Evolutionary conservation across 805 yeast species (phyloP).

Genomic region (Saccharomyces jurei): DNA sequence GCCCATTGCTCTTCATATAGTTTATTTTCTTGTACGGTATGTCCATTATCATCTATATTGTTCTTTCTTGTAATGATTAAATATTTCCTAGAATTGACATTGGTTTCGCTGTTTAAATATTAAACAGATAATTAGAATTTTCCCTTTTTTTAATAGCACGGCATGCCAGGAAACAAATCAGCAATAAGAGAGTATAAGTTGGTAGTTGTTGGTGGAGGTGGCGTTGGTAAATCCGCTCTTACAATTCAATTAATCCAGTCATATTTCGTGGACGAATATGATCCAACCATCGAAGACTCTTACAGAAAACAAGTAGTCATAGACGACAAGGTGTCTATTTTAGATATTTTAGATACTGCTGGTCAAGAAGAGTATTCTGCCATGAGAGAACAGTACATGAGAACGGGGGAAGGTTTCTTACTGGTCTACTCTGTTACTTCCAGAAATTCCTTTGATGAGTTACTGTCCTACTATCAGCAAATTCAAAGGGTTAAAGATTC

Average conservation of each 20-base stretch:
- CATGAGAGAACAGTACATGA: slow-evolving; percentile 89
- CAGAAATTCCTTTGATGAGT: slow-evolving; percentile 75
- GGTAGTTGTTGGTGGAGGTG: slow-evolving; percentile 98
- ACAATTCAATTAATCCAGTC: slow-evolving; percentile 92
- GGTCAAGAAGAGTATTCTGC: slow-evolving; percentile 97
- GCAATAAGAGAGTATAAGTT: slow-evolving; percentile 72
- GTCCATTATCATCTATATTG: background rate
- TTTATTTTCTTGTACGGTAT: background rate
- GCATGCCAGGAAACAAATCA: slow-evolving; percentile 21
- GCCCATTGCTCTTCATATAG: background rate
- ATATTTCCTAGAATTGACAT: background rate
- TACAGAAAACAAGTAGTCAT: slow-evolving; percentile 82
- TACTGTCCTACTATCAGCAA: slow-evolving; percentile 72
- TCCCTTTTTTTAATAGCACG: background rate
- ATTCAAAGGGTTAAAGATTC: slow-evolving; percentile 70
- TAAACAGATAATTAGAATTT: background rate
- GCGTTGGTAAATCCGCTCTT: slow-evolving; percentile 95
- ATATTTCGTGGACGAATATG: slow-evolving; percentile 95
- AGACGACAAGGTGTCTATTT: slow-evolving; percentile 65
- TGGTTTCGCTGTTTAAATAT: background rate
- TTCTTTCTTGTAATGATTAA: background rate
- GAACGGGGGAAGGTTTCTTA: slow-evolving; percentile 90
- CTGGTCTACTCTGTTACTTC: slow-evolving; percentile 85
- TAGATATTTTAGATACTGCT: slow-evolving; percentile 93
- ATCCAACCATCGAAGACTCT: slow-evolving; percentile 93